Evolutionary conservation across 306 rosid species (phyloP), one percentile per base, ranked within the genome.

Genomic region (Cucurbita pepo): DNA sequence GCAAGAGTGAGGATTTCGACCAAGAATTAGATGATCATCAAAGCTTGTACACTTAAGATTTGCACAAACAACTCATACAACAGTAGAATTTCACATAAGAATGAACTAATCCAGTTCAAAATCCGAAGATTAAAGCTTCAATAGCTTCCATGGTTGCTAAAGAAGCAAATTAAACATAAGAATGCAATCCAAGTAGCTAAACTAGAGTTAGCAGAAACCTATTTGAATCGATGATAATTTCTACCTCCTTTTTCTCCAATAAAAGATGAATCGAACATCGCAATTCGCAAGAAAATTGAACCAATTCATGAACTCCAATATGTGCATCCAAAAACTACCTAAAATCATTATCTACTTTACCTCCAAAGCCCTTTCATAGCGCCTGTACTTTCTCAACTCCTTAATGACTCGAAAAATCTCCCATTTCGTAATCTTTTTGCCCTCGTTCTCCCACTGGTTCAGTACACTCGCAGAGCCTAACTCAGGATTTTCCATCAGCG

Each of bases 391-490:
- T 79, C 99, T 81, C 82, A 95, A 78, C 83, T 95, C 99, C 74
- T 84, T 95, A 36, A 86, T 79, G 19, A 95, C 83, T 58, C 91
- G 84, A 52, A 79, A 85, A 77, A 95, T 91, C 63, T 89, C 95
- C 97, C 96, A 91, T 69, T 89, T 95, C 5, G 90, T 82, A 67
- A 95, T 82, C 52, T 11, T 61, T 71, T 67, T 89, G 0, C 96
- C 92, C 83, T 89, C 86, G 57, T 84, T 88, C 88, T 95, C 99
- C 99, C 97, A 95, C 80, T 83, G 85, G 54, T 85, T 85, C 80
- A 95, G 67, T 43, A 91, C 91, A 63, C 69, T 76, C 25, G 88
- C 82, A 48, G 92, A 85, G 47, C 91, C 88, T 70, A 81, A 4
- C 14, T 91, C 86, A 3, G 92, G 91, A 22, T 86, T 82, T 21